Base-by-base conservation (phyloP, 1,284 basidiomycete genomes). In the Golubevia sp. region DNA sequence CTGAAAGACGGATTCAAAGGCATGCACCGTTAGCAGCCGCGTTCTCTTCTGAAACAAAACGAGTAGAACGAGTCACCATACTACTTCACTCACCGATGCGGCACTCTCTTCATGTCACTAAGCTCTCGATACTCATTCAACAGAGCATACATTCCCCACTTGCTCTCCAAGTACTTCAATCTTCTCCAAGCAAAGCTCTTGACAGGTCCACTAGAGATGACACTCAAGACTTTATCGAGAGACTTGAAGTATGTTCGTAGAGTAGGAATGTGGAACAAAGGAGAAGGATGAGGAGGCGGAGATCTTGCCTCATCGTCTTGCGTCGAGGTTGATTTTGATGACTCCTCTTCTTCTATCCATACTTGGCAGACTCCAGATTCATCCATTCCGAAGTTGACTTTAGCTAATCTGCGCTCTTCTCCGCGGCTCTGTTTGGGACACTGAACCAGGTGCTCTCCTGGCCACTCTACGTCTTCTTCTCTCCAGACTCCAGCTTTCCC, bases 161-260 rank as follows among this genome's bases (percentile, higher is more conserved):
- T 98, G 86, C 92, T 92, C n/a, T 90, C 87, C 11, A 99, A 88
- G 79, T 96, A 99, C 85, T 94, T 94, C 70, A 99, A 87, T 59
- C 97, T 86, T 2, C 94, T 88, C 85, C 91, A 99, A 0, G 97
- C 96, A 81, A 97, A 97, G 73, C 91, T 93, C 86, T 99, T 99
- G 3, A 93, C 91, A 0, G 97, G 97, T 0, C 97, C 96, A 77
- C 96, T 92, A 0, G 78, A 82, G 58, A 85, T 85, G 61, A 86
- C 83, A 49, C 75, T 64, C 6, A 85, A 74, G 4, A 86, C 74
- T 79, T 90, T 93, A 82, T 99, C 96, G n/a, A 99, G 89, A 83
- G 99, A 97, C 56, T 92, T 87, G 82, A 97, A 99, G 84, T 98
- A 99, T 83, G 98, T 95, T 69, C 91, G 88, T 56, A 98, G 91